Percentiles rank a stretch among this genome's conserved stretches.
Evolutionary conservation across 2,329 filamentous ascomycete species (phyloP).

Genomic region (Neofusicoccum kwambonambiense): DNA sequence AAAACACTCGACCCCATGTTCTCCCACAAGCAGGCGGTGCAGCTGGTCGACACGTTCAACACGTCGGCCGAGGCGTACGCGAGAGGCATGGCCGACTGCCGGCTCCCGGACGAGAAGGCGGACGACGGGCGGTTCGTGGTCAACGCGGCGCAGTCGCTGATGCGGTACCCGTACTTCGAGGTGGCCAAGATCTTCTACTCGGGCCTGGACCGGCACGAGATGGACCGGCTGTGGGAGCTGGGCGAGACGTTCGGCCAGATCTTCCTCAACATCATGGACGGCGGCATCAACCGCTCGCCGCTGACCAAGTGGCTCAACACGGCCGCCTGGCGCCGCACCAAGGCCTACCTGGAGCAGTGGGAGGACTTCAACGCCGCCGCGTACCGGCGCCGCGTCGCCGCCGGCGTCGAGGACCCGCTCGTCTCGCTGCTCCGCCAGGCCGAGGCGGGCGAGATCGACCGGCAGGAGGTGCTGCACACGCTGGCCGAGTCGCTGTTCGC

Average conservation of each 20-base stretch:
- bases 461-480: constrained; percentile 11
- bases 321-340: neutral
- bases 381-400: neutral
- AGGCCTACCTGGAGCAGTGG: constrained; percentile 1
- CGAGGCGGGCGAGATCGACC: neutral
- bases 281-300: constrained; percentile 7
- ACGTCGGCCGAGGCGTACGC: neutral
- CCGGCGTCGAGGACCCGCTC: neutral
- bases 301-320: neutral
- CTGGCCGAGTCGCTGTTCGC: constrained; percentile 16
- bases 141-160: constrained; percentile 9
- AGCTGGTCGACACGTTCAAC: constrained; percentile 3
- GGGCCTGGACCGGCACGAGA: constrained; percentile 1
- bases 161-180: constrained; percentile 16
- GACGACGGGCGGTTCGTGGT: neutral
- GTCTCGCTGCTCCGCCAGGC: neutral
- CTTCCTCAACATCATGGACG: neutral
- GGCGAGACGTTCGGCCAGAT: constrained; percentile 10
- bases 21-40: constrained; percentile 4
- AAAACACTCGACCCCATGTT: constrained; percentile 4
- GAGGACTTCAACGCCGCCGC: neutral
- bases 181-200: constrained; percentile 10
- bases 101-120: neutral
- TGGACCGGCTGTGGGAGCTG: constrained; percentile 11
- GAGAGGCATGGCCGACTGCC: neutral